Conservation (phyloP, 352 stramenopile genomes). For the Phytophthora vignae region DNA sequence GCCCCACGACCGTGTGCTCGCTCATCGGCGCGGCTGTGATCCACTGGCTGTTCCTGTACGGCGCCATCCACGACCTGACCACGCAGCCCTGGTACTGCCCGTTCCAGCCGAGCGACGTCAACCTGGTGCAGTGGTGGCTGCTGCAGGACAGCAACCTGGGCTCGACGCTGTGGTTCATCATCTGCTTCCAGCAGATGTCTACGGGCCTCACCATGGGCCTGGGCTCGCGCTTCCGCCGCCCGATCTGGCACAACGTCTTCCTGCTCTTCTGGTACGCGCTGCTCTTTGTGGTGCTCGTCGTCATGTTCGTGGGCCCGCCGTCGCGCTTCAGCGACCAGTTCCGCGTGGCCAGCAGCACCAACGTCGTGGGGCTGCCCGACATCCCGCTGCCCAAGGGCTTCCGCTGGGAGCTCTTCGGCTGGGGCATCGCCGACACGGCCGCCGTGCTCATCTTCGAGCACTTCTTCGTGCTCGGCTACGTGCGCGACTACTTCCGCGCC, state of each 20-base stretch:
- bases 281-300: slow-evolving; percentile 59
- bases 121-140: slow-evolving; percentile 79
- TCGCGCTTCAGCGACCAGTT: slow-evolving; percentile 74
- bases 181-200: slow-evolving; percentile 77
- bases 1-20: slow-evolving; percentile 73
- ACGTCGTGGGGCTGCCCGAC: slow-evolving; percentile 71
- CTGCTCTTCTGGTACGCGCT: slow-evolving; percentile 69
- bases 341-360: slow-evolving; percentile 77
- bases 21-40: slow-evolving; percentile 64
- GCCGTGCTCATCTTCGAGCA: slow-evolving; percentile 68
- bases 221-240: slow-evolving; percentile 69
- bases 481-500: slow-evolving; percentile 69
- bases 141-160: slow-evolving; percentile 75
- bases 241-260: slow-evolving; percentile 74
- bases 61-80: slow-evolving; percentile 66
- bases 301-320: slow-evolving; percentile 66
- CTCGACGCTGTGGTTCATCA: slow-evolving; percentile 67
- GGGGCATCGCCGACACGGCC: slow-evolving; percentile 64
- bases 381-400: slow-evolving; percentile 71
- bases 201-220: slow-evolving; percentile 68
- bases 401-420: slow-evolving; percentile 71
- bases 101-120: slow-evolving; percentile 70
- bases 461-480: slow-evolving; percentile 68
- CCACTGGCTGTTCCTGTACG: slow-evolving; percentile 82
- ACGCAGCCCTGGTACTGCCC: slow-evolving; percentile 73